These are phyloP conservation scores for Microdochium nivale DNA, from an alignment of 2,329 filamentous ascomycete genomes.

Conservation along the genomic window DNA sequence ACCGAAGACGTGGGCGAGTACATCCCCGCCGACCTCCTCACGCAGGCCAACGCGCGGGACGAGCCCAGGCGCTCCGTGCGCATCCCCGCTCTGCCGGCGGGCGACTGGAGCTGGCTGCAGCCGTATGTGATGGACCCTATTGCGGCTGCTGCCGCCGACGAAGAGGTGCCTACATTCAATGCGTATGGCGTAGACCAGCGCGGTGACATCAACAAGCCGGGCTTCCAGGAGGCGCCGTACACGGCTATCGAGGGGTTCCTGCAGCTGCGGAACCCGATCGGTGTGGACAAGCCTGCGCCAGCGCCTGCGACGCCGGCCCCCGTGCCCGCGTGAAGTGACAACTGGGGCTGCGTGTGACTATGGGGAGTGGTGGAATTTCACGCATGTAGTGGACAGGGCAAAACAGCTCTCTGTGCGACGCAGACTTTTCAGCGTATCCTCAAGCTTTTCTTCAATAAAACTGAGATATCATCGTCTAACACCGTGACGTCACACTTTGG, in stretches of 20 bases:
- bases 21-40: neutral
- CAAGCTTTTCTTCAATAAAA: too few species aligned
- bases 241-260: slow-evolving; percentile 21
- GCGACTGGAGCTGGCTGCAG: slow-evolving; percentile 24
- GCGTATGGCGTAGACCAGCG: slow-evolving; percentile 8
- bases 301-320: too few species aligned
- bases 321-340: too few species aligned
- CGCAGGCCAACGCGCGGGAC: neutral
- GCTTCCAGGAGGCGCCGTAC: slow-evolving; percentile 19
- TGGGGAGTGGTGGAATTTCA: too few species aligned
- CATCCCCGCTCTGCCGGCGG: slow-evolving; percentile 11
- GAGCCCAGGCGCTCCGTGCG: slow-evolving; percentile 3
- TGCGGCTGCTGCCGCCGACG: neutral
- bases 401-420: too few species aligned
- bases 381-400: too few species aligned
- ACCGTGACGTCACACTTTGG: too few species aligned
- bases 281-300: too few species aligned
- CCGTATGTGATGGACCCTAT: slow-evolving; percentile 10
- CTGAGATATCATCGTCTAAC: too few species aligned
- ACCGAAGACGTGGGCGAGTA: slow-evolving; percentile 10
- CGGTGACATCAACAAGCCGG: slow-evolving; percentile 9
- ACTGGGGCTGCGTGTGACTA: too few species aligned
- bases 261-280: slow-evolving; percentile 11
- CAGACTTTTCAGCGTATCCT: too few species aligned
- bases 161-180: slow-evolving; percentile 5